Base-by-base conservation (phyloP, 129 eudicot genomes). In the Pulicaria dysenterica region DNA sequence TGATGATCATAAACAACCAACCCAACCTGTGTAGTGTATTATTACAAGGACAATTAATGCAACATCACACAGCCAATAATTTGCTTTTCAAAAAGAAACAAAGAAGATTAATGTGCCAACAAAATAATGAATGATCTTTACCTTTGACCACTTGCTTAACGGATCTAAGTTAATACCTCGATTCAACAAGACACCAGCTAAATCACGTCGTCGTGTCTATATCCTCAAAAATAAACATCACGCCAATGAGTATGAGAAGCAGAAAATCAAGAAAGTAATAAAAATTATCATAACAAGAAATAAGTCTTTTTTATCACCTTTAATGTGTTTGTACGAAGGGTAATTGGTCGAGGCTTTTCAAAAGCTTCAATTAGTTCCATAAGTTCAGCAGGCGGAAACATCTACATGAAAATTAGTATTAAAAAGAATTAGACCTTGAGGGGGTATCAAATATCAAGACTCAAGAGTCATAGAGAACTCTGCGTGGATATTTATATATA, bases 141-240 rank as follows among this genome's bases (percentile, higher is more conserved):
- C 98, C 82, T 94, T 94, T 54, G 98, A 90, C 98, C 98, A 94
- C 80, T 90, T 94, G 97, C 96, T 86, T 69, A 94, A 63, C 3
- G 97, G 97, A 74, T 94, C 97, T n/a, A 94, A 75, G 80, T 94
- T 94, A 69, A 94, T 93, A 67, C 98, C 98, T 80, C 98, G 86
- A 81, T 94, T 94, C 67, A 94, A 80, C 45, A 94, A 82, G 62
- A 90, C 90, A 70, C 95, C 93, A 79, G 98, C 98, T 80, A 94
- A 78, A 56, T 94, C 98, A 65, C 98, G 80, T 79, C 98, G 83
- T 17, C 98, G 98, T 64, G 96, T 85, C 98, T 94, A 56, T 62
- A 77, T 48, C 47, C 13, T 31, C 55, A 45, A 13, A 60, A 17
- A 31, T 24, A 24, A 64, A 44, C 47, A 40, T 40, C 13, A 5